Evolutionary conservation across 805 yeast species (phyloP), one percentile per base, ranked within the genome.

Genomic region (Pichia paraexigua): DNA sequence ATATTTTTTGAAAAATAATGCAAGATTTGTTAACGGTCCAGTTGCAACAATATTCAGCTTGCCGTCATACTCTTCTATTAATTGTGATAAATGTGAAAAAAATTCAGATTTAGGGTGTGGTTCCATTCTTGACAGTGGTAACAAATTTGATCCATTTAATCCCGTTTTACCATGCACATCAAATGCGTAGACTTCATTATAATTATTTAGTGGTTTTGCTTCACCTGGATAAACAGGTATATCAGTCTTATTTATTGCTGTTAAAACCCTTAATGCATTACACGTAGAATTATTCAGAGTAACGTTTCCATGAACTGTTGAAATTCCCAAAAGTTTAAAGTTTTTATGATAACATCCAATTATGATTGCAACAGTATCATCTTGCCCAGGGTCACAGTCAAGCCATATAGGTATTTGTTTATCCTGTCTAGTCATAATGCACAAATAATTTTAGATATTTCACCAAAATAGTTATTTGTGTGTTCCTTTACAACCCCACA

Each of bases 331-430:
- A 11, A 87, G 65, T 17, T 77, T 64, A 66, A 80, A 78, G 25
- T 73, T 67, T 0, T 88, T 86, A 56, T 81, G 77, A 60, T 76
- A 78, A 9, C 79, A 70, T 0, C 87, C 80, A 25, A 89, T 56
- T 11, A 86, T 68, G 9, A 89, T 72, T 5, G 94, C 96, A 44
- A 87, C 76, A 1, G 87, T 83, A 60, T 89, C 97, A 62, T 89
- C 96, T 60, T 85, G 94, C 1, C 96, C 96, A 0, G 96, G 95
- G 62, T 89, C 96, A 65, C 96, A 89, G 67, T 89, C 96, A 13
- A 89, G 66, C 96, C 96, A 89, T 6, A 89, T 60, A 0, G 95
- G 95, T 21, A 82, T 77, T 21, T 41, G 32, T 12, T 43, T 22
- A 4, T n/a, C 17, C 12, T 22, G 8, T 27, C 21, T 43, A 12